A percentile compares a stretch with the other conserved stretches of the same genome.
These are phyloP conservation scores for Hypseocharis bilobata DNA, from an alignment of 441 rosid species.

Conservation along the genomic window DNA sequence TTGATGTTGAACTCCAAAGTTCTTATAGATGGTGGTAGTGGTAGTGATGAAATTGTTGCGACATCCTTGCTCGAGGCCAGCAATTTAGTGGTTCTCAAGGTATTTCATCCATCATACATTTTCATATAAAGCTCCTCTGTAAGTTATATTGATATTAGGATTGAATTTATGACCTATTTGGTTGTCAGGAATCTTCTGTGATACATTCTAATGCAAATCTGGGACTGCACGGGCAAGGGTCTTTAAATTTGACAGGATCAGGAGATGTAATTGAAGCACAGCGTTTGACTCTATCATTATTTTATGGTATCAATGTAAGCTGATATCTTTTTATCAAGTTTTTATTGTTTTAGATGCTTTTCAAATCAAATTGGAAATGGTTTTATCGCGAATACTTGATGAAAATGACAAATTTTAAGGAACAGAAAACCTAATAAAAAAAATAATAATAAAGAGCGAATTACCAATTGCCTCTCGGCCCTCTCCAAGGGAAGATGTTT, in stretches of 20 bases:
- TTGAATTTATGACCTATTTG: slow-evolving; percentile 12
- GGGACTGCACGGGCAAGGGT: slow-evolving; percentile 89
- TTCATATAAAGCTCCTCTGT: neutral
- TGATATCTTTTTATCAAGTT: slow-evolving; percentile 5
- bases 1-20: slow-evolving; percentile 88
- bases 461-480: too few relatives aligned
- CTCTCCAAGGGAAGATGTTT: too few relatives aligned
- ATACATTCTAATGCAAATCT: slow-evolving; percentile 86
- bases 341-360: neutral
- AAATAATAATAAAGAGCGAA: too few relatives aligned
- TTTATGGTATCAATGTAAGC: slow-evolving; percentile 67
- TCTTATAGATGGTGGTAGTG: slow-evolving; percentile 69
- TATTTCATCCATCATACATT: slow-evolving; percentile 17
- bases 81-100: slow-evolving; percentile 84
- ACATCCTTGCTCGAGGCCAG: slow-evolving; percentile 80
- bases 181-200: slow-evolving; percentile 61
- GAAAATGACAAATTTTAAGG: too few relatives aligned
- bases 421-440: too few relatives aligned
- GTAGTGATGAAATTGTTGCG: slow-evolving; percentile 55
- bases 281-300: slow-evolving; percentile 66
- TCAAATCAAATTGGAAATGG: neutral
- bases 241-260: slow-evolving; percentile 61
- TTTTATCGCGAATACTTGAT: too few relatives aligned
- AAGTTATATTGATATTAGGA: slow-evolving; percentile 12
- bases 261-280: slow-evolving; percentile 80